These are phyloP conservation scores for Liriodendron chinense DNA, from an alignment of 164 flowering plant species.

Conservation along the genomic window DNA sequence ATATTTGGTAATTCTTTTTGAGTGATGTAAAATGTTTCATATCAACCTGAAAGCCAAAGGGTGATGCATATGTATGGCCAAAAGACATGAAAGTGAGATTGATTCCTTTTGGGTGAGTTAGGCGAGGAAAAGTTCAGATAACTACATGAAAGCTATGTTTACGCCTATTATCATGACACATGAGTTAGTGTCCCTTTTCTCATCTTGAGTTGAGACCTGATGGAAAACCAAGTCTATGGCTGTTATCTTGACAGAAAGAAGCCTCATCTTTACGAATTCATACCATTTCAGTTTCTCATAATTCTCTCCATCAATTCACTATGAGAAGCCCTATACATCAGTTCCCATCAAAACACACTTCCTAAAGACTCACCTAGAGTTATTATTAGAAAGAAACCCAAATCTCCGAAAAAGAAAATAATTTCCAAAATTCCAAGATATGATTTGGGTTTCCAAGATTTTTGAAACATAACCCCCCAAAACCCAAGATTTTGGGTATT, in stretches of 20 bases:
- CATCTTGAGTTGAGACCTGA: not conserved
- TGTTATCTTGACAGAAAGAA: conserved; percentile 4
- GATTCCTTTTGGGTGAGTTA: conserved; percentile 18
- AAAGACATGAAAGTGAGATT: conserved; percentile 1
- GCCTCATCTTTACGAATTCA: not conserved
- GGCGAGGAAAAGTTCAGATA: conserved; percentile 13
- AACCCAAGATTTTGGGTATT: conserved; percentile 2
- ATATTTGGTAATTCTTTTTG: not conserved
- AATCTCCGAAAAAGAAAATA: not conserved
- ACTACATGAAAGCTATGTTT: conserved; percentile 29
- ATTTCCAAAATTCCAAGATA: not conserved
- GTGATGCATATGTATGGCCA: not conserved
- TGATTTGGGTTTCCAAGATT: not conserved
- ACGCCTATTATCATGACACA: conserved; percentile 17
- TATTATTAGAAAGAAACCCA: not conserved
- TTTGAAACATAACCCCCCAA: not conserved
- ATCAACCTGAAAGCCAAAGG: not conserved
- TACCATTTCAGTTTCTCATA: conserved; percentile 1
- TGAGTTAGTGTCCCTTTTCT: not conserved
- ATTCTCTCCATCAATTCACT: not conserved
- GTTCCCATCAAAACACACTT: not conserved
- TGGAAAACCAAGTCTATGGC: not conserved
- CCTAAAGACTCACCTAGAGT: not conserved
- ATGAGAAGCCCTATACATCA: not conserved
- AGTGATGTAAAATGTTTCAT: not conserved